Evolutionary conservation across 164 flowering plant species (phyloP).

Genomic region (Vitis rotundifolia): DNA sequence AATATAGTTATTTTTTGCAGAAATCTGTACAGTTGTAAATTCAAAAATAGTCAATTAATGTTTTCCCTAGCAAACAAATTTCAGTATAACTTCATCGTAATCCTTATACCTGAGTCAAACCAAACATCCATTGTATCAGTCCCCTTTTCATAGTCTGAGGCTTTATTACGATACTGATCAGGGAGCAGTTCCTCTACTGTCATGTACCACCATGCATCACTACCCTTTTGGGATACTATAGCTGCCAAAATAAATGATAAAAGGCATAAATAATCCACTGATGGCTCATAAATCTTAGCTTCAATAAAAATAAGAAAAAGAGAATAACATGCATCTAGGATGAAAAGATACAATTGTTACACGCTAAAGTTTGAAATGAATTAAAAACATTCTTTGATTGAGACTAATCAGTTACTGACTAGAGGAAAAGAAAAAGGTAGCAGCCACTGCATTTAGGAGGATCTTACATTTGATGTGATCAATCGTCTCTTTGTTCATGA

Average conservation of each 20-base stretch:
- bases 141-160: slow-evolving; percentile 83
- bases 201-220: slow-evolving; percentile 99
- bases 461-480: slow-evolving; percentile 84
- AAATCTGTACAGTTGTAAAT: no score
- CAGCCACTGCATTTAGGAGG: background rate
- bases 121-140: slow-evolving; percentile 99
- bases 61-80: background rate
- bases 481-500: slow-evolving; percentile 88
- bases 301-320: background rate
- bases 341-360: background rate
- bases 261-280: background rate
- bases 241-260: slow-evolving; percentile 50
- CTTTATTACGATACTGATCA: slow-evolving; percentile 69
- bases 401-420: no score
- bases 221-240: slow-evolving; percentile 79
- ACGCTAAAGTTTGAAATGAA: no score
- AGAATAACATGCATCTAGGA: no score
- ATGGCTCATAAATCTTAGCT: background rate
- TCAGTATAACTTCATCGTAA: background rate
- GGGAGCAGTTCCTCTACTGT: slow-evolving; percentile 82
- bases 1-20: no score
- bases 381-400: no score
- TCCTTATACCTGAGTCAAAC: slow-evolving; percentile 89
- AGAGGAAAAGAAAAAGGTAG: background rate
- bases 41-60: background rate